Conservation (phyloP, 2,329 filamentous ascomycete genomes). For the Anisogramma anomala region DNA sequence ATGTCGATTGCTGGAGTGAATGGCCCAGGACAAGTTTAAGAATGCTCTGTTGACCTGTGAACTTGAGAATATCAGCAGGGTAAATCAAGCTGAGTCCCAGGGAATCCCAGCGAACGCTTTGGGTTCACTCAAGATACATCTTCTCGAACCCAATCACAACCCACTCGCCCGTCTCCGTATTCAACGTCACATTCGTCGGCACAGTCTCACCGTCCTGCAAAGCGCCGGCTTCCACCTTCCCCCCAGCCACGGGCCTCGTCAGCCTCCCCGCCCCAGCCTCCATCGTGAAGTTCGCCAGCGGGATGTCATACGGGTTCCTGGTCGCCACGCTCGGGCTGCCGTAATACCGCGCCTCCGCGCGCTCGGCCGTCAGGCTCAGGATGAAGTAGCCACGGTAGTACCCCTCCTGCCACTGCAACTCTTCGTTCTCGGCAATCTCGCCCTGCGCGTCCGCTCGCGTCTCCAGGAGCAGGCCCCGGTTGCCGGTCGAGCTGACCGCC, state of each 20-base stretch:
- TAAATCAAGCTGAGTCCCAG: too few species aligned
- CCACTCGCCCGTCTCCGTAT: constrained; percentile 1
- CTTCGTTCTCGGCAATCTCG: constrained; percentile 41
- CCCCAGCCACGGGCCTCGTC: constrained; percentile 29
- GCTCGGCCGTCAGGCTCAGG: constrained; percentile 45
- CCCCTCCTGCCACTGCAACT: constrained; percentile 61
- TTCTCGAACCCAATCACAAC: constrained; percentile 4
- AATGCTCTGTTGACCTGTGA: too few species aligned
- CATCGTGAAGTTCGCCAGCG: constrained; percentile 60
- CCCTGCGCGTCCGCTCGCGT: constrained; percentile 37
- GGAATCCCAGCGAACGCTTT: too few species aligned
- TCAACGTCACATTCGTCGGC: constrained; percentile 1
- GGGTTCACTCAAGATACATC: too few species aligned
- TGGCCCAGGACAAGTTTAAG: too few species aligned
- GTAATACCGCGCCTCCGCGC: constrained; percentile 53
- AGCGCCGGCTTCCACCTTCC: constrained; percentile 39
- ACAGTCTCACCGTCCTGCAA: constrained; percentile 31
- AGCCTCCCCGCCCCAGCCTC: constrained; percentile 48
- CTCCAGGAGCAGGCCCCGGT: constrained; percentile 46
- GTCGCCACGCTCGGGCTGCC: constrained; percentile 48
- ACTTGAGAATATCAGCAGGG: too few species aligned
- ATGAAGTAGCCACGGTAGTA: constrained; percentile 67
- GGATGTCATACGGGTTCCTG: constrained; percentile 52
- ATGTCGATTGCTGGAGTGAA: too few species aligned
- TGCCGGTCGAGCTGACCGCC: constrained; percentile 50